phyloP scores from a whole-genome alignment of 371 early-diverging fungal genomes.

The Fennellomyces sp. region DNA sequence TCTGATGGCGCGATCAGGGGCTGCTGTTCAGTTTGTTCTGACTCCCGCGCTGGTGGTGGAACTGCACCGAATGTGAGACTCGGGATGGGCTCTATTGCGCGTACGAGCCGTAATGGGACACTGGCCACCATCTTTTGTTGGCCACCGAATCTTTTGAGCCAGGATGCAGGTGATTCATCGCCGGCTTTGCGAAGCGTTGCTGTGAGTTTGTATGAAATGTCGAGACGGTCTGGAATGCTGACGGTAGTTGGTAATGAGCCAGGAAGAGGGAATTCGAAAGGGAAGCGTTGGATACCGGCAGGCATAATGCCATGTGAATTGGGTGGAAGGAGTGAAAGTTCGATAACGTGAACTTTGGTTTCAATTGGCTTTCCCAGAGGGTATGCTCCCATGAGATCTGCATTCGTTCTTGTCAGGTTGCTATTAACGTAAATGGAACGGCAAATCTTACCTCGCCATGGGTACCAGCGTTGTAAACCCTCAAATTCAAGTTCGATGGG shows the following conservation, averaged over 20 bases:
- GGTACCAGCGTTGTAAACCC: slow-evolving; percentile 40
- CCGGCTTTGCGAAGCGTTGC: slow-evolving; percentile 11
- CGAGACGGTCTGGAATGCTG: slow-evolving; percentile 30
- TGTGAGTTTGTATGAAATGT: slow-evolving; percentile 39
- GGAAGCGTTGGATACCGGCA: slow-evolving; percentile 43
- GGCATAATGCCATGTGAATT: slow-evolving; percentile 44
- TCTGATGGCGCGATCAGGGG: background rate
- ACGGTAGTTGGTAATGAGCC: slow-evolving; percentile 33
- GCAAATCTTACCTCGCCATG: slow-evolving; percentile 34
- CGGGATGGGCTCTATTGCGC: slow-evolving; percentile 18
- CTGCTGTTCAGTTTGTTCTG: slow-evolving; percentile 7
- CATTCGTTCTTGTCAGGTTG: background rate
- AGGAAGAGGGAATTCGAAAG: slow-evolving; percentile 49
- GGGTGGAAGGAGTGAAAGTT: slow-evolving; percentile 41
- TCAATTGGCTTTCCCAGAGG: slow-evolving; percentile 28
- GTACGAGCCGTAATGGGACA: slow-evolving; percentile 7
- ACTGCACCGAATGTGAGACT: too few species aligned
- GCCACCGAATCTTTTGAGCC: slow-evolving; percentile 8
- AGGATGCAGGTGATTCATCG: slow-evolving; percentile 6
- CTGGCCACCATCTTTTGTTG: slow-evolving; percentile 11
- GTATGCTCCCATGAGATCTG: slow-evolving; percentile 34
- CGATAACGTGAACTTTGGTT: slow-evolving; percentile 35
- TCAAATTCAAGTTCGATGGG: slow-evolving; percentile 43
- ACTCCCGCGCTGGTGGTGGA: slow-evolving; percentile 4
- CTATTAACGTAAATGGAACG: background rate